phyloP scores from a whole-genome alignment of 2,329 filamentous ascomycete species.

The Bertia moriformis region DNA sequence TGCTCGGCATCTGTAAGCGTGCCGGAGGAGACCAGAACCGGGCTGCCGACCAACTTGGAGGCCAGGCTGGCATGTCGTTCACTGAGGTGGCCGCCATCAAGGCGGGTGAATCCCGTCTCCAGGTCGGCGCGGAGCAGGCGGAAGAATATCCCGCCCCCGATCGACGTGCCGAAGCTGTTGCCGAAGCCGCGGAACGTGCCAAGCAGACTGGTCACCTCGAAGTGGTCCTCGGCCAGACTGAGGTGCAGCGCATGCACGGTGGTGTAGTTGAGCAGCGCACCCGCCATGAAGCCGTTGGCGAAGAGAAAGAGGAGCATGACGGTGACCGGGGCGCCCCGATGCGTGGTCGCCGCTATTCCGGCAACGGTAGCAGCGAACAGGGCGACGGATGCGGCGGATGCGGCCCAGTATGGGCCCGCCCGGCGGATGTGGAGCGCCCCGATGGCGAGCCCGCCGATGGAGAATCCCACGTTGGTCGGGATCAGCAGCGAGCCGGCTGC shows the following conservation, averaged over 20 bases:
- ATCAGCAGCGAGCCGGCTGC: constrained; percentile 63
- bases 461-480: constrained; percentile 71
- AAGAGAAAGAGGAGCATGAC: not conserved
- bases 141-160: constrained; percentile 64
- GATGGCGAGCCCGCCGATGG: constrained; percentile 55
- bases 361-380: no score
- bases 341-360: no score
- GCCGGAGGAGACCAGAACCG: constrained; percentile 29
- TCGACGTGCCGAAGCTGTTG: constrained; percentile 65
- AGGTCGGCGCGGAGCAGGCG: constrained; percentile 42
- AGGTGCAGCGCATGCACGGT: constrained; percentile 68
- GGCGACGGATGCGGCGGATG: constrained; percentile 34
- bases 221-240: constrained; percentile 50
- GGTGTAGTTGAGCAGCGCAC: constrained; percentile 65
- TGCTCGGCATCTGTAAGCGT: constrained; percentile 24
- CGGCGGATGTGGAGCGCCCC: constrained; percentile 66
- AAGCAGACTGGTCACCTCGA: constrained; percentile 61
- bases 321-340: no score
- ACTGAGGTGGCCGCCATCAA: constrained; percentile 21
- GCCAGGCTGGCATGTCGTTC: constrained; percentile 23
- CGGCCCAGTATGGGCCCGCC: constrained; percentile 52
- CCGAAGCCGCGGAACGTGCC: constrained; percentile 72
- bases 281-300: constrained; percentile 57
- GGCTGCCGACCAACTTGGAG: constrained; percentile 31
- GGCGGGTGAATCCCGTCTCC: constrained; percentile 34